phyloP scores from a whole-genome alignment of 2,329 filamentous ascomycete species.

The Pseudogymnoascus sp. region DNA sequence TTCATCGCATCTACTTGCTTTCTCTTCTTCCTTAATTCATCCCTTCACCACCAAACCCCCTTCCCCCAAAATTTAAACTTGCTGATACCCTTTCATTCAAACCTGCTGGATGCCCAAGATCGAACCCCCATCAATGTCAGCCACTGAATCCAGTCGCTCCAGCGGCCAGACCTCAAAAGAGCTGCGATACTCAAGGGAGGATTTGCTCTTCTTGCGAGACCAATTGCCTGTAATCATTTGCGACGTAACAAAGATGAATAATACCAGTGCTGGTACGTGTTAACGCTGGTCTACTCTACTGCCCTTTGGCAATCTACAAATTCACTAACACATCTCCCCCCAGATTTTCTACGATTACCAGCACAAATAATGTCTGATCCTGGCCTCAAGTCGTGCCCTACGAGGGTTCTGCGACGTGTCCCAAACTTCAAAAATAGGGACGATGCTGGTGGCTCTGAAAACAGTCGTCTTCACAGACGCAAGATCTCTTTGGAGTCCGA shows the following conservation, averaged over 20 bases:
- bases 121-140: constrained; percentile 1
- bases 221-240: constrained; percentile 8
- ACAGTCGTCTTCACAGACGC: not conserved
- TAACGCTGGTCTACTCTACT: not conserved
- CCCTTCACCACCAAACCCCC: not conserved
- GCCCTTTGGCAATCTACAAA: not conserved
- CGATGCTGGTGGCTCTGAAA: not conserved
- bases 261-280: not conserved
- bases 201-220: constrained; percentile 1
- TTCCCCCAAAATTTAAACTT: constrained; percentile 4
- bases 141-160: not conserved
- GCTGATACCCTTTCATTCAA: constrained; percentile 1
- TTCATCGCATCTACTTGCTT: not conserved
- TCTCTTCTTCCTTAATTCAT: constrained; percentile 2
- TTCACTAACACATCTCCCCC: not conserved
- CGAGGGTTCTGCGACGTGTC: not conserved
- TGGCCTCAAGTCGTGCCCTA: not conserved
- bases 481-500: constrained; percentile 11
- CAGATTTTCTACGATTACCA: not conserved
- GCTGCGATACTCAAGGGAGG: not conserved
- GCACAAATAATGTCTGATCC: not conserved
- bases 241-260: constrained; percentile 2
- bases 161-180: not conserved
- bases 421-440: not conserved
- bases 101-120: not conserved